Percentiles rank a stretch among this genome's conserved stretches.
phyloP scores from a whole-genome alignment of 179 eudicot genomes.

The Patellifolia procumbens region DNA sequence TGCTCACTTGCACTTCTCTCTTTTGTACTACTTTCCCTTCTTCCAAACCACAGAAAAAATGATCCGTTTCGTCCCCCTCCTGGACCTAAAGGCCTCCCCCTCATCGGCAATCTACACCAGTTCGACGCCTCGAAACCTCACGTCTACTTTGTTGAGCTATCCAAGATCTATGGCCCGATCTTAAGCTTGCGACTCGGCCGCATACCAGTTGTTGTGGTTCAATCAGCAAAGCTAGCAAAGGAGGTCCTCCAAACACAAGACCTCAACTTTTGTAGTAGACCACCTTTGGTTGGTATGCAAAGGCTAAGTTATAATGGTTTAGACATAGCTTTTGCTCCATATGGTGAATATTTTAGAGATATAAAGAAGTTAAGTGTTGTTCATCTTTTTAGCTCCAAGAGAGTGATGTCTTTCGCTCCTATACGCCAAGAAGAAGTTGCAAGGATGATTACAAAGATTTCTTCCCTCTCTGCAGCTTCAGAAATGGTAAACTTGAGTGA shows the following conservation, averaged over 20 bases:
- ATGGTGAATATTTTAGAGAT: constrained; percentile 14
- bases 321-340: constrained; percentile 1
- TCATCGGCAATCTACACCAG: constrained; percentile 28
- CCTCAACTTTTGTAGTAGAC: background rate
- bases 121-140: constrained; percentile 4
- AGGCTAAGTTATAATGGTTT: constrained; percentile 21
- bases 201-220: constrained; percentile 16
- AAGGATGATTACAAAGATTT: constrained; percentile 14
- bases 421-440: constrained; percentile 23
- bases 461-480: background rate
- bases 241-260: background rate
- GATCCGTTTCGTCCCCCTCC: constrained; percentile 15
- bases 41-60: background rate
- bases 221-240: background rate
- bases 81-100: constrained; percentile 25
- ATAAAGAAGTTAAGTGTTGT: constrained; percentile 17
- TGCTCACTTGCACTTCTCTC: background rate
- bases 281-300: background rate
- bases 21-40: background rate
- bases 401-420: background rate
- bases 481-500: constrained; percentile 21
- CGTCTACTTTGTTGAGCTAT: constrained; percentile 3
- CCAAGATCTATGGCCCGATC: constrained; percentile 26
- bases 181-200: constrained; percentile 14
- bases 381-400: constrained; percentile 21